A percentile compares a stretch with the other conserved stretches of the same genome.
phyloP scores from a whole-genome alignment of 345 rosid genomes.

The Erodium maritimum region DNA sequence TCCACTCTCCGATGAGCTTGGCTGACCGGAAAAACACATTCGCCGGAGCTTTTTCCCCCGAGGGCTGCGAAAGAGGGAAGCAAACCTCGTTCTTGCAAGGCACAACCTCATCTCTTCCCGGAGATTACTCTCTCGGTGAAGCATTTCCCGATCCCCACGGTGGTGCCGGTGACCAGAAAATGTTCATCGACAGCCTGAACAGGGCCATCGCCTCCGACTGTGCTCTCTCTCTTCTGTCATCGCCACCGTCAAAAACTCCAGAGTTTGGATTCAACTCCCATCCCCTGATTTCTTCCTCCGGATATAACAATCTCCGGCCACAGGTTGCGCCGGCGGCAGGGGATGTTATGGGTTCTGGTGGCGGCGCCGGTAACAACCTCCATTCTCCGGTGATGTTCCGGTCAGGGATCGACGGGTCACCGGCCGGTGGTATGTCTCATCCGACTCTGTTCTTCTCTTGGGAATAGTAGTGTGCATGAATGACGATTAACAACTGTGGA shows the following conservation, averaged over 20 bases:
- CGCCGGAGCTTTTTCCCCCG: slow-evolving; percentile 20
- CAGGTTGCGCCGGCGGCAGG: slow-evolving; percentile 17
- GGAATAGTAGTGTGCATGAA: too few species aligned
- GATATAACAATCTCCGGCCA: slow-evolving; percentile 15
- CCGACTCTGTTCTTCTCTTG: slow-evolving; percentile 47
- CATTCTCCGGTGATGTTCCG: slow-evolving; percentile 21
- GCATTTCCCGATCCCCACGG: slow-evolving; percentile 14
- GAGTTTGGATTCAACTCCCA: slow-evolving; percentile 28
- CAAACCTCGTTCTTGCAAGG: slow-evolving; percentile 34
- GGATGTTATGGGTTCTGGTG: slow-evolving; percentile 20
- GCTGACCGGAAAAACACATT: slow-evolving; percentile 18
- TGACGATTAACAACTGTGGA: too few species aligned
- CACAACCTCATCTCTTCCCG: slow-evolving; percentile 12
- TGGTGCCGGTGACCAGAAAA: slow-evolving; percentile 24
- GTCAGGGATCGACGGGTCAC: slow-evolving; percentile 29
- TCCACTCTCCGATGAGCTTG: slow-evolving; percentile 27
- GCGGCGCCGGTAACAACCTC: slow-evolving; percentile 17
- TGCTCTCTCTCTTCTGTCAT: slow-evolving; percentile 96
- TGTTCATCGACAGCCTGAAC: slow-evolving; percentile 20
- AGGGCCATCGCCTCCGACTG: slow-evolving; percentile 20
- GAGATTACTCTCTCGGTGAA: slow-evolving; percentile 22
- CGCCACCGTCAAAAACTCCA: slow-evolving; percentile 27
- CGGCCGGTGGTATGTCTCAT: slow-evolving; percentile 24
- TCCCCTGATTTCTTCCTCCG: slow-evolving; percentile 26
- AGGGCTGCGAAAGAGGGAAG: too few species aligned